Percentiles rank a stretch among this genome's conserved stretches.
Evolutionary conservation across 768 basidiomycete genomes (phyloP).

Genomic region (Strobilomyces dryophilus): DNA sequence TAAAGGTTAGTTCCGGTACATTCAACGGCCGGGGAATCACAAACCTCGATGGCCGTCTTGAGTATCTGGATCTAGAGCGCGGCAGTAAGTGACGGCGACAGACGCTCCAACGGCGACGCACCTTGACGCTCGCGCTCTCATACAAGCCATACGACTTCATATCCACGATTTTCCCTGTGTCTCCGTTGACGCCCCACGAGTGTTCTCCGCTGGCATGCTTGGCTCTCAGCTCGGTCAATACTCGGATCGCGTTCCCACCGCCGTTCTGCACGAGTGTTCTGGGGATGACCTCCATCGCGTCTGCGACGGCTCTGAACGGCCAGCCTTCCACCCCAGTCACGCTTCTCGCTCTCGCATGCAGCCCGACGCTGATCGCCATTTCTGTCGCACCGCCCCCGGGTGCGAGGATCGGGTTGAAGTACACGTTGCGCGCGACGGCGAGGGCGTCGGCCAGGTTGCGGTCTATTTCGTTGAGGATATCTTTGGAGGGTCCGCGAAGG

Average conservation of each 20-base stretch:
- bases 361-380: constrained; percentile 95
- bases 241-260: constrained; percentile 40
- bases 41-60: constrained; percentile 66
- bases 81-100: neutral
- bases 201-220: constrained; percentile 91
- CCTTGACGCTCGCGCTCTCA: constrained; percentile 96
- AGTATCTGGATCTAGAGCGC: constrained; percentile 75
- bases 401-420: constrained; percentile 94
- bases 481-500: constrained; percentile 95
- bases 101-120: constrained; percentile 19
- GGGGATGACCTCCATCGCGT: constrained; percentile 97
- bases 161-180: constrained; percentile 91
- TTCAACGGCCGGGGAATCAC: neutral
- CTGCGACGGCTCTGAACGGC: constrained; percentile 89
- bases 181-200: constrained; percentile 93
- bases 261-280: no score
- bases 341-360: constrained; percentile 73
- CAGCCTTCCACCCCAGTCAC: constrained; percentile 88
- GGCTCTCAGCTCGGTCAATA: constrained; percentile 90
- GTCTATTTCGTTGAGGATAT: constrained; percentile 97
- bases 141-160: constrained; percentile 94
- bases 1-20: neutral
- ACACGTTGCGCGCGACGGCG: constrained; percentile 93
- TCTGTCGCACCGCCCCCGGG: constrained; percentile 99
- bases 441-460: constrained; percentile 97